Evolutionary conservation across 352 stramenopile genomes (phyloP).

Genomic region (Thalassiosira ordinaria): DNA sequence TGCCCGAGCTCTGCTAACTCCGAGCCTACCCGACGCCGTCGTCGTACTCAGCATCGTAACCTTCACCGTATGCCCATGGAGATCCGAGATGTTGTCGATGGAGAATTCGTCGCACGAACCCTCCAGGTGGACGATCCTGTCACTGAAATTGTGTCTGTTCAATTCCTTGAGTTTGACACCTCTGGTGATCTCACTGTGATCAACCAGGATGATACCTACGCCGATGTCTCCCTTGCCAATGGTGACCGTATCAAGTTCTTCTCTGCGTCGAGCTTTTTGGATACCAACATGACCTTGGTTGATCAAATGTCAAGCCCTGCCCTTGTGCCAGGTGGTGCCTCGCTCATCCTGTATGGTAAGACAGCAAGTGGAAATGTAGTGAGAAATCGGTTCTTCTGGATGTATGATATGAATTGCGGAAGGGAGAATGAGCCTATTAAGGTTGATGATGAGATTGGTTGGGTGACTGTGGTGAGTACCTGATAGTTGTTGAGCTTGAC

Average conservation of each 20-base stretch:
- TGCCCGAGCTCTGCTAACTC: too few species aligned
- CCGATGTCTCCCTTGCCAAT: conserved; percentile 25
- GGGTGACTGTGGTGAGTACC: conserved; percentile 50
- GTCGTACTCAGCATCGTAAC: too few species aligned
- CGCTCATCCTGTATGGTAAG: conserved; percentile 50
- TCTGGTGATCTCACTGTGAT: conserved; percentile 39
- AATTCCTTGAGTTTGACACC: conserved; percentile 55
- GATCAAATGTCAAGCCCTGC: conserved; percentile 27
- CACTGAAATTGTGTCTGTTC: conserved; percentile 49
- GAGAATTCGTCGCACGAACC: too few species aligned
- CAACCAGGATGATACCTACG: conserved; percentile 49
- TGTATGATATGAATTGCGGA: conserved; percentile 48
- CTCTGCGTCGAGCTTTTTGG: conserved; percentile 34
- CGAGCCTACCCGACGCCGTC: too few species aligned
- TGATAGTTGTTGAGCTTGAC: too few species aligned
- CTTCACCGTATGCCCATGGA: too few species aligned
- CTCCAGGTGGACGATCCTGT: neutral
- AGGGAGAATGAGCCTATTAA: conserved; percentile 34
- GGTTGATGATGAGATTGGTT: conserved; percentile 46
- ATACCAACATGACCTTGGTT: conserved; percentile 9
- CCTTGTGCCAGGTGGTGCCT: conserved; percentile 49
- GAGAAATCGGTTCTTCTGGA: conserved; percentile 59
- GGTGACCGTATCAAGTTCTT: conserved; percentile 35
- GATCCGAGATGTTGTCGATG: too few species aligned
- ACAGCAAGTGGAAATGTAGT: conserved; percentile 31